Conservation (phyloP, 768 basidiomycete genomes). For the Dentipellis sp. region DNA sequence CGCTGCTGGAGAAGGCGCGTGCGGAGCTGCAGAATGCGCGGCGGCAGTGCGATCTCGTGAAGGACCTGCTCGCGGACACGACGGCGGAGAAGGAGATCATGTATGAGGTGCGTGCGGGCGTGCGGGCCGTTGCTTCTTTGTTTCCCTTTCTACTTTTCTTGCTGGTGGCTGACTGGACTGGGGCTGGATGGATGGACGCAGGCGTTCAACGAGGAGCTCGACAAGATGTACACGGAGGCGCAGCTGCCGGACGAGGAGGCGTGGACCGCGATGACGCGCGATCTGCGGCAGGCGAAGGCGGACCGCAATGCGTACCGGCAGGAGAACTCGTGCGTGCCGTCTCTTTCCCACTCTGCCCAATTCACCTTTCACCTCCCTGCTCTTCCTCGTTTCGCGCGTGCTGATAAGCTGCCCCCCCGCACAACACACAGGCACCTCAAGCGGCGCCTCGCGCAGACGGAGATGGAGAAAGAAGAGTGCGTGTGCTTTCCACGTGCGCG, state of each 20-base stretch:
- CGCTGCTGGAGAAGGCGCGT: constrained; percentile 54
- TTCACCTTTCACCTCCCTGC: not conserved
- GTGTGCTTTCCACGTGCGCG: constrained; percentile 20
- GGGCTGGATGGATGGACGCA: too few relatives aligned
- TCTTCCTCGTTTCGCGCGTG: not conserved
- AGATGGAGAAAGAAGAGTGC: constrained; percentile 76
- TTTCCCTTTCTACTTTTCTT: not conserved
- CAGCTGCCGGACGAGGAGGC: constrained; percentile 79
- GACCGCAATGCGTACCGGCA: constrained; percentile 59
- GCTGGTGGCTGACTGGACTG: too few relatives aligned
- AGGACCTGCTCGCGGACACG: constrained; percentile 65
- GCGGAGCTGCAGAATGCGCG: constrained; percentile 60
- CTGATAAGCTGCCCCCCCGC: constrained; percentile 3
- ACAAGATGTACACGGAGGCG: constrained; percentile 81
- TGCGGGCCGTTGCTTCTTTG: not conserved
- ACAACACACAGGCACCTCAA: constrained; percentile 47
- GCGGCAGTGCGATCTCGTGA: constrained; percentile 72
- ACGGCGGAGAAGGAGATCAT: constrained; percentile 88
- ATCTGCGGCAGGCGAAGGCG: constrained; percentile 69
- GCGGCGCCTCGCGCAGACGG: constrained; percentile 57
- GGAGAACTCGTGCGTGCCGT: constrained; percentile 66
- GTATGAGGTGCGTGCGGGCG: constrained; percentile 58
- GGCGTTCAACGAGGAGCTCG: constrained; percentile 94
- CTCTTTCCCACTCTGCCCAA: not conserved
- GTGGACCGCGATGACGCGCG: constrained; percentile 66